Evolutionary conservation across 2,329 filamentous ascomycete genomes (phyloP).

Genomic region (Sordariomycetes sp.): DNA sequence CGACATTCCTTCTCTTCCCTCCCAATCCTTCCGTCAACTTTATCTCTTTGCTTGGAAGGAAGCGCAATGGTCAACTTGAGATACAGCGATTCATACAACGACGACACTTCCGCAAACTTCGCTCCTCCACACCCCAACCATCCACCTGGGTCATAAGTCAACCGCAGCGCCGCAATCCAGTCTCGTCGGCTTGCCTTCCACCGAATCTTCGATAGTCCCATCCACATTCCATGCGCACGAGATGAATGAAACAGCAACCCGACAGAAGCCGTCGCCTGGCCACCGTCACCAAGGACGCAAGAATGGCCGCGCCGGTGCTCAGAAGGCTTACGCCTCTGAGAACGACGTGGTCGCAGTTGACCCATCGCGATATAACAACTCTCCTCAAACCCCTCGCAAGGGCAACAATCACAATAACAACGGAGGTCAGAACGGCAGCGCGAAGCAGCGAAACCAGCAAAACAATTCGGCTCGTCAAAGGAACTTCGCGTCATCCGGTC

Average conservation of each 20-base stretch:
- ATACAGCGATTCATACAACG: too few relatives aligned
- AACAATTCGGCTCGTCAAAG: constrained; percentile 1
- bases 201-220: too few relatives aligned
- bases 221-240: neutral
- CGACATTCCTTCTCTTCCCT: too few relatives aligned
- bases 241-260: constrained; percentile 1
- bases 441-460: constrained; percentile 17
- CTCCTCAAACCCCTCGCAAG: constrained; percentile 40
- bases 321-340: constrained; percentile 51
- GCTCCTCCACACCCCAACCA: too few relatives aligned
- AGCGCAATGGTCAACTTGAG: too few relatives aligned
- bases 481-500: constrained; percentile 24
- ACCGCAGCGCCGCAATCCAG: too few relatives aligned
- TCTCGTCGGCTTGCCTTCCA: neutral
- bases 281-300: constrained; percentile 29
- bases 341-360: constrained; percentile 32
- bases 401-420: too few relatives aligned
- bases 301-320: constrained; percentile 28
- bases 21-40: too few relatives aligned
- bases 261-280: constrained; percentile 20
- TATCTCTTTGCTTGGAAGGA: too few relatives aligned
- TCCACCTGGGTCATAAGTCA: too few relatives aligned
- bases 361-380: constrained; percentile 20
- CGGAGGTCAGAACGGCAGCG: constrained; percentile 13
- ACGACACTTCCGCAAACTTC: too few relatives aligned